Conservation (phyloP, 805 yeast genomes). For the Candida boidinii region DNA sequence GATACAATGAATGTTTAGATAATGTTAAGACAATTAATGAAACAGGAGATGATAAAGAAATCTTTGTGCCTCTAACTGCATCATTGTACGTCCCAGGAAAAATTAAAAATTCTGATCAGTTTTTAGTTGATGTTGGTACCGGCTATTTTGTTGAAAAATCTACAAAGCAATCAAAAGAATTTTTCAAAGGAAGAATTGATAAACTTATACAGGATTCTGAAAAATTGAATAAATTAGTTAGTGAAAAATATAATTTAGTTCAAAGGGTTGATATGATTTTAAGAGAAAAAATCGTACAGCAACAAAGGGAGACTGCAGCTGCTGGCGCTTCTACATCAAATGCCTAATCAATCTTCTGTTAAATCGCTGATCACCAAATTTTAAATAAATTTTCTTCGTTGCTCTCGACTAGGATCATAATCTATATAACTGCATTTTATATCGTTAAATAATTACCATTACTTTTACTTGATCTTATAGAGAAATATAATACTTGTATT, state of each 20-base stretch:
- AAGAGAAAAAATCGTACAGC: slow-evolving; percentile 42
- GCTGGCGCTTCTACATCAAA: no score
- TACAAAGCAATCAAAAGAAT: slow-evolving; percentile 55
- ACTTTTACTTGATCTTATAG: no score
- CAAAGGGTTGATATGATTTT: slow-evolving; percentile 53
- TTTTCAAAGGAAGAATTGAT: slow-evolving; percentile 64
- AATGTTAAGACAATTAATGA: slow-evolving; percentile 48
- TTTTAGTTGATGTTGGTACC: slow-evolving; percentile 91
- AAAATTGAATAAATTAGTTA: slow-evolving; percentile 66
- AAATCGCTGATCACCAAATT: no score
- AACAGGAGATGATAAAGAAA: slow-evolving; percentile 31
- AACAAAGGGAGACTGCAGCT: slow-evolving; percentile 24
- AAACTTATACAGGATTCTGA: slow-evolving; percentile 67
- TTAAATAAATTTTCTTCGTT: no score
- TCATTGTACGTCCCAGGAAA: slow-evolving; percentile 87
- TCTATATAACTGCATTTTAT: no score
- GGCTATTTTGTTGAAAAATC: slow-evolving; percentile 87
- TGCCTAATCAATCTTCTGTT: no score
- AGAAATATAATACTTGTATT: no score
- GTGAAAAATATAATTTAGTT: slow-evolving; percentile 60
- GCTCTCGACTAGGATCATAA: no score
- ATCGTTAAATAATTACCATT: no score
- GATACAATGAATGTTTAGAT: slow-evolving; percentile 71
- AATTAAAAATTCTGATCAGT: slow-evolving; percentile 53
- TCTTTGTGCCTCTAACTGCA: slow-evolving; percentile 82